phyloP scores from a whole-genome alignment of 2,329 filamentous ascomycete genomes.

The Sporothrix phasma region DNA sequence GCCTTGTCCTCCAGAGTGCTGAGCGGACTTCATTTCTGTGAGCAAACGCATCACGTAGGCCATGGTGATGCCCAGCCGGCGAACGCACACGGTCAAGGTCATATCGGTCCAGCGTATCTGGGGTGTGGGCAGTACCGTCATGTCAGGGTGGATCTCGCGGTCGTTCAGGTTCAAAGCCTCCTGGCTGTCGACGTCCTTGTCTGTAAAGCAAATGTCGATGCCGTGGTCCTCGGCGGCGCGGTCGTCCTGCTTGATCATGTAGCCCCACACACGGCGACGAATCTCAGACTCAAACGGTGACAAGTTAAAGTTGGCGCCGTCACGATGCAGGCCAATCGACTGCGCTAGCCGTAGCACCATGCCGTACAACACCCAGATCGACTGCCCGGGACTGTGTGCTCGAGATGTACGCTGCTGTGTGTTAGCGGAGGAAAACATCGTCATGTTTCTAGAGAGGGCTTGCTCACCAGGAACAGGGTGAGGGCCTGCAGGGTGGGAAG shows the following conservation, averaged over 20 bases:
- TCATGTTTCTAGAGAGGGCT: background rate
- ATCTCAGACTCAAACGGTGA: constrained; percentile 26
- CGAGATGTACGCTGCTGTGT: constrained; percentile 6
- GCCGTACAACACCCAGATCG: constrained; percentile 19
- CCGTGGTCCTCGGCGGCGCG: constrained; percentile 44
- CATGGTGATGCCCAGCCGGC: constrained; percentile 31
- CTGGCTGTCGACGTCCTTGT: constrained; percentile 34
- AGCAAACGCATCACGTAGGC: constrained; percentile 34
- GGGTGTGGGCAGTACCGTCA: constrained; percentile 31
- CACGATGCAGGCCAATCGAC: constrained; percentile 22
- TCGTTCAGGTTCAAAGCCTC: constrained; percentile 46
- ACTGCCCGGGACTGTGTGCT: constrained; percentile 17
- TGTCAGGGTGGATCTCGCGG: constrained; percentile 34
- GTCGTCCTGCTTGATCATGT: constrained; percentile 15
- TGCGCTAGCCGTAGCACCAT: constrained; percentile 19
- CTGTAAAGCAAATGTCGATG: constrained; percentile 23
- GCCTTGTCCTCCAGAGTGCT: background rate
- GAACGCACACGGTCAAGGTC: constrained; percentile 41
- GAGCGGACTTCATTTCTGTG: constrained; percentile 25
- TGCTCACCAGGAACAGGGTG: constrained; percentile 16
- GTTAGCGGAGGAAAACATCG: background rate
- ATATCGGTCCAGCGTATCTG: constrained; percentile 44
- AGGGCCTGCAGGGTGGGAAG: constrained; percentile 19
- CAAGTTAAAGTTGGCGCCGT: constrained; percentile 31
- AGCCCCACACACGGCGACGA: constrained; percentile 19